Conservation (phyloP, 202 grass and related monocot species). For the Dendrocalamus latiflorus region DNA sequence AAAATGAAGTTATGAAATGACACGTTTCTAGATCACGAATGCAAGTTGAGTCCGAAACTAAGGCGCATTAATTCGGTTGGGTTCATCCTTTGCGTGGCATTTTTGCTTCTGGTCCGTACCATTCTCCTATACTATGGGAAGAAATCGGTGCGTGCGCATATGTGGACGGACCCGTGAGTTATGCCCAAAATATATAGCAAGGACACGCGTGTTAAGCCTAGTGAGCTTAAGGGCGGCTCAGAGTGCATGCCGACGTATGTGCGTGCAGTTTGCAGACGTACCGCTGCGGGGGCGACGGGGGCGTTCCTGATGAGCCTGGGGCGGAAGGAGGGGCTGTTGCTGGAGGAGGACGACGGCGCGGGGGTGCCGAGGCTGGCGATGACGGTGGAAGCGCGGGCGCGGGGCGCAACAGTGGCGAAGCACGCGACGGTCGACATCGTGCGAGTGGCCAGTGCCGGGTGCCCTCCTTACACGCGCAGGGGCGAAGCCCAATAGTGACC, state of each 20-base stretch:
- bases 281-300: slow-evolving; percentile 32
- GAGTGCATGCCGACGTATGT: neutral
- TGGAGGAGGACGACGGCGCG: neutral
- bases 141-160: neutral
- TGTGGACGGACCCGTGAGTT: neutral
- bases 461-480: slow-evolving; percentile 35
- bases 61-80: neutral
- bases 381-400: slow-evolving; percentile 13
- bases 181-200: neutral
- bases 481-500: too few species aligned
- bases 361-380: slow-evolving; percentile 34
- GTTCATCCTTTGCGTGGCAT: neutral
- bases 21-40: neutral
- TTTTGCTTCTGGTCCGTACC: neutral
- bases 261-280: slow-evolving; percentile 26
- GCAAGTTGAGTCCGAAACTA: neutral
- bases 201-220: neutral
- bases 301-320: slow-evolving; percentile 53
- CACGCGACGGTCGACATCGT: slow-evolving; percentile 58
- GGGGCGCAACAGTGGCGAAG: slow-evolving; percentile 7
- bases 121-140: slow-evolving; percentile 1
- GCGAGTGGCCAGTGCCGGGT: neutral
- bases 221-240: neutral
- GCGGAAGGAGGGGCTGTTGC: slow-evolving; percentile 19
- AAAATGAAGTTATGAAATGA: neutral